Evolutionary conservation across 768 basidiomycete species (phyloP), one percentile per base, ranked within the genome.

Genomic region (Harrya chromipes): DNA sequence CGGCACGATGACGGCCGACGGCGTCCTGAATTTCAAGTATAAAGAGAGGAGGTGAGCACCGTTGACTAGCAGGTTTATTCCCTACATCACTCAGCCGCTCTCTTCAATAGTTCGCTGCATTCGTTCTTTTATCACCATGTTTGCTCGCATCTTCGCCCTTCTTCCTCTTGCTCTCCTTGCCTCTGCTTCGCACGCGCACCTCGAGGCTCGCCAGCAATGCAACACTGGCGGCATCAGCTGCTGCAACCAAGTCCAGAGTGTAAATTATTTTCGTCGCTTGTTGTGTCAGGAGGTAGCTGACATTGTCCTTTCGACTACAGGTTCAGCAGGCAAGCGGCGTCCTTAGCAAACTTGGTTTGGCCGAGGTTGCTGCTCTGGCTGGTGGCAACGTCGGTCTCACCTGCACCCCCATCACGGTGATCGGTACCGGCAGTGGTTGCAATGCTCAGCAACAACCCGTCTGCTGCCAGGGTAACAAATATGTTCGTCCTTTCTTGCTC

Each of bases 141-240:
- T 60, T 42, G 40, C 61, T 57, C 56, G 57, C 20, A 10, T 56
- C 45, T 35, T 61, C 40, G 43, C 58, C 17, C 21, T 57, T 40
- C 45, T 53, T n/a, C 50, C 56, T 21, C 24, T 60, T 14, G 55
- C 44, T 16, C 27, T 54, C 43, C 42, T 60, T 26, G 49, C 43
- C 13, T 48, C 53, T 34, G 60, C 57, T 19, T 41, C 44, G 4
- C 45, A n/a, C n/a, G n/a, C n/a, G n/a, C n/a, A 34, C 26, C 52
- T 52, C 11, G 13, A 40, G n/a, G 52, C 44, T 17, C 46, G 54
- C 19, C 24, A 40, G 24, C 51, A 55, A 42, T 62, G 55, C 43
- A 42, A 40, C 40, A 53, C 47, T 20, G 55, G 61, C 1, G 0
- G 34, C 2, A 36, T 54, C 36, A 35, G 20, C 8, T 61, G 62